A percentile compares a stretch with the other conserved stretches of the same genome.
Conservation (phyloP, 192 early-diverging fungal genomes). For the Gaertneriomyces semiglobifer region DNA sequence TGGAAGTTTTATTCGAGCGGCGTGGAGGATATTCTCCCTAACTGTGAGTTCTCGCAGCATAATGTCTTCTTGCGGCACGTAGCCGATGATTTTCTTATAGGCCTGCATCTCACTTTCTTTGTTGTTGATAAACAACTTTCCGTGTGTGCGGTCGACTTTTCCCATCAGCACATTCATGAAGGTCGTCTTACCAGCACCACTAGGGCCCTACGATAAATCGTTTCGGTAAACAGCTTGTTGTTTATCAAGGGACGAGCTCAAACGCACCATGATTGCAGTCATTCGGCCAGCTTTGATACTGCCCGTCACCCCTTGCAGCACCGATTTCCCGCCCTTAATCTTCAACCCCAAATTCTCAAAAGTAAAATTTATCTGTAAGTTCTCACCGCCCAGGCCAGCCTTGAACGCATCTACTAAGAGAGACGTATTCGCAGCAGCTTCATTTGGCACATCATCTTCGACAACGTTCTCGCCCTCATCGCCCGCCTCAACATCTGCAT, state of each 20-base stretch:
- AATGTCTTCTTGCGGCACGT: conserved; percentile 48
- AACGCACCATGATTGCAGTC: conserved; percentile 88
- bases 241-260: conserved; percentile 59
- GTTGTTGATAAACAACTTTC: conserved; percentile 33
- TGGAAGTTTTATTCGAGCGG: conserved; percentile 37
- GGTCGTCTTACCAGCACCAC: conserved; percentile 31
- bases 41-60: conserved; percentile 44
- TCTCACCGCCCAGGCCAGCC: background rate
- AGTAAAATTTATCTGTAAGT: conserved; percentile 36
- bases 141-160: conserved; percentile 32
- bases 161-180: conserved; percentile 45
- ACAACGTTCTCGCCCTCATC: background rate
- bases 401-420: conserved; percentile 6
- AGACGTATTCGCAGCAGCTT: conserved; percentile 6
- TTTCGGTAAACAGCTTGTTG: conserved; percentile 70
- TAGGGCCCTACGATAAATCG: conserved; percentile 48
- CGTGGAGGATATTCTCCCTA: conserved; percentile 58
- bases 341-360: conserved; percentile 41
- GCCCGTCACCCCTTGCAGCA: conserved; percentile 73
- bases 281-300: conserved; percentile 68
- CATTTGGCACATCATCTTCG: background rate
- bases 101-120: conserved; percentile 25
- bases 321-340: conserved; percentile 46
- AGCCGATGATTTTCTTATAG: conserved; percentile 42
- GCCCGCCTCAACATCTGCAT: background rate